Evolutionary conservation across 2,329 filamentous ascomycete species (phyloP).

Genomic region (Sporothrix pseudoabietina): DNA sequence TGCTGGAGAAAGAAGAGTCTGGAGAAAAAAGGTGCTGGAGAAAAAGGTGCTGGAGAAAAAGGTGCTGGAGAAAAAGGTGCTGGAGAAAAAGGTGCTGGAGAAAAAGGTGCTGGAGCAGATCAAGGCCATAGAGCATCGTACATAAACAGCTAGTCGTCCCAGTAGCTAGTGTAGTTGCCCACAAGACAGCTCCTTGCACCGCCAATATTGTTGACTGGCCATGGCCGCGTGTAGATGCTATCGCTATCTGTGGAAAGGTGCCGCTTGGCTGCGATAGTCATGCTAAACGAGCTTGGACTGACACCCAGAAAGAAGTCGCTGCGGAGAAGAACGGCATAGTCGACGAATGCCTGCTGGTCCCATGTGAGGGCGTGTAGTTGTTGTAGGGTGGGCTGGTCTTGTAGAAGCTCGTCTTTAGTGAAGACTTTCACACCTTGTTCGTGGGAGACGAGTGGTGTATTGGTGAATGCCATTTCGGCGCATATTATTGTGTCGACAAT

Average conservation of each 20-base stretch:
- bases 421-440: conserved; percentile 34
- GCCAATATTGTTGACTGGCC: conserved; percentile 47
- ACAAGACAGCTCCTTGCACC: conserved; percentile 49
- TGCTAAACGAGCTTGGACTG: conserved; percentile 53
- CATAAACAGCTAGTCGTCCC: conserved; percentile 54
- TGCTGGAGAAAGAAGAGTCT: too few species aligned
- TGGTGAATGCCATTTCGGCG: not conserved
- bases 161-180: conserved; percentile 50
- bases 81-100: too few species aligned
- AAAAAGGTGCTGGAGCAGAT: not conserved
- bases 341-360: conserved; percentile 51
- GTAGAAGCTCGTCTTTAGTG: conserved; percentile 46
- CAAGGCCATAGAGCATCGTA: conserved; percentile 51
- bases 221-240: conserved; percentile 48
- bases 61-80: too few species aligned
- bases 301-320: conserved; percentile 49
- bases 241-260: conserved; percentile 46
- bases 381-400: conserved; percentile 38
- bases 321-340: conserved; percentile 47
- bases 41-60: too few species aligned
- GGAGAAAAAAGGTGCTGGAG: too few species aligned
- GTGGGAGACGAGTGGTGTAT: too few species aligned
- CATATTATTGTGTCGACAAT: not conserved
- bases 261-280: conserved; percentile 51
- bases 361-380: conserved; percentile 46